phyloP scores from a whole-genome alignment of 257 asterid genomes.

The Gentiana straminea region DNA sequence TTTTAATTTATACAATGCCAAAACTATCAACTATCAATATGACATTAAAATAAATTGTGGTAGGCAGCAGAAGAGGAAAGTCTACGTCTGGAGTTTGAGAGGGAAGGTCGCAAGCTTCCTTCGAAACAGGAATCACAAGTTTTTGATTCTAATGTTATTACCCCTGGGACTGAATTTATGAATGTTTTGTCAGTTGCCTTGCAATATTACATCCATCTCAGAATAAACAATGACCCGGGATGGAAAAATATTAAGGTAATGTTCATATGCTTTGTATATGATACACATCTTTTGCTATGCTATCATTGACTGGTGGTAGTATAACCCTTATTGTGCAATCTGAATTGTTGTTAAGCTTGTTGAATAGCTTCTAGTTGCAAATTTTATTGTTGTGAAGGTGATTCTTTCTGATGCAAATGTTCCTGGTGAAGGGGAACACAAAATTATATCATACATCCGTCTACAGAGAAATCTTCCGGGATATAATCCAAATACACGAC shows the following conservation, averaged over 20 bases:
- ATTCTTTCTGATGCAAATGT: constrained; percentile 72
- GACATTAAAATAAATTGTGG: constrained; percentile 6
- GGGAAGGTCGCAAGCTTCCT: constrained; percentile 72
- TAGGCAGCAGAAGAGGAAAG: constrained; percentile 73
- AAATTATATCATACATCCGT: constrained; percentile 66
- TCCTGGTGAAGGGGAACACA: constrained; percentile 85
- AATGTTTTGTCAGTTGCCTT: constrained; percentile 45
- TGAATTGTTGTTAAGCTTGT: neutral
- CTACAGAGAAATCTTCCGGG: constrained; percentile 67
- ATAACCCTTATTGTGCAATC: neutral
- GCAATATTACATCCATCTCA: constrained; percentile 35
- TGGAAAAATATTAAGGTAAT: constrained; percentile 50
- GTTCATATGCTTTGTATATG: no score
- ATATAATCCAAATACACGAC: constrained; percentile 61
- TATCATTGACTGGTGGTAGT: neutral
- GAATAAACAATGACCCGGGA: constrained; percentile 42
- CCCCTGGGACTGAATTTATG: constrained; percentile 77
- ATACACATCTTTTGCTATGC: neutral
- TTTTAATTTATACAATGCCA: neutral
- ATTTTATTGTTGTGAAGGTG: constrained; percentile 7
- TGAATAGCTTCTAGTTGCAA: constrained; percentile 1
- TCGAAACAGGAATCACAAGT: constrained; percentile 66
- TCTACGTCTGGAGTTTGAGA: constrained; percentile 66
- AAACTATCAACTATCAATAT: neutral
- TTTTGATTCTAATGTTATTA: constrained; percentile 60